phyloP scores from a whole-genome alignment of 306 rosid genomes.

The Coriaria nepalensis region DNA sequence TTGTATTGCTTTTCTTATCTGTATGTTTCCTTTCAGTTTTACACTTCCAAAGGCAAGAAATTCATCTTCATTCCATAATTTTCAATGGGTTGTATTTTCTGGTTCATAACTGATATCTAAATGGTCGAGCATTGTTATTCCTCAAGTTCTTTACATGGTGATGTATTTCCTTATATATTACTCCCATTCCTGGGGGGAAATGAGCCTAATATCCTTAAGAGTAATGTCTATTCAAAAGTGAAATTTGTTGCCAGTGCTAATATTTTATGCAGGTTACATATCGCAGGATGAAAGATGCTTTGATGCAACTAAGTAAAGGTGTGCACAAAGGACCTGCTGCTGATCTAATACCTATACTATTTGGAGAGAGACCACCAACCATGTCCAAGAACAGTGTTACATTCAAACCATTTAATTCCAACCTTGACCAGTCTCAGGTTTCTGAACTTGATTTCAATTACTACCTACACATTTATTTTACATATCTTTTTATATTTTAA shows the following conservation, averaged over 20 bases:
- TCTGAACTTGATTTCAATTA: conserved; percentile 6
- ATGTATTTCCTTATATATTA: no score
- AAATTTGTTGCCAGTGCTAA: conserved; percentile 13
- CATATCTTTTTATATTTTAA: conserved; percentile 1
- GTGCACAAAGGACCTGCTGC: conserved; percentile 90
- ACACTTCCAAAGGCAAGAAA: no score
- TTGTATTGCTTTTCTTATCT: conserved; percentile 1
- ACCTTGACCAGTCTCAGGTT: conserved; percentile 94
- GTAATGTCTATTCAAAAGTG: conserved; percentile 3
- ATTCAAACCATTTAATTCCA: conserved; percentile 54
- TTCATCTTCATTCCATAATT: no score
- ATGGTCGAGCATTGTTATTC: no score
- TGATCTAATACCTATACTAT: conserved; percentile 71
- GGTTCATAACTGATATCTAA: no score
- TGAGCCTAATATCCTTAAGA: conserved; percentile 1
- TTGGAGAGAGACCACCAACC: conserved; percentile 77
- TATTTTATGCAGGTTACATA: conserved; percentile 61
- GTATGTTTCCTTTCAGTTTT: no score
- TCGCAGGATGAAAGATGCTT: conserved; percentile 89
- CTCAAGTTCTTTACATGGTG: no score
- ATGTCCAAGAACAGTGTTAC: conserved; percentile 63
- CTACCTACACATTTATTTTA: neutral
- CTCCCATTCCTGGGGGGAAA: no score
- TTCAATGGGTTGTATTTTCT: no score
- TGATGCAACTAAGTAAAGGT: conserved; percentile 87